Evolutionary conservation across 2,329 filamentous ascomycete species (phyloP).

Genomic region (Allantophomopsis lycopodina): DNA sequence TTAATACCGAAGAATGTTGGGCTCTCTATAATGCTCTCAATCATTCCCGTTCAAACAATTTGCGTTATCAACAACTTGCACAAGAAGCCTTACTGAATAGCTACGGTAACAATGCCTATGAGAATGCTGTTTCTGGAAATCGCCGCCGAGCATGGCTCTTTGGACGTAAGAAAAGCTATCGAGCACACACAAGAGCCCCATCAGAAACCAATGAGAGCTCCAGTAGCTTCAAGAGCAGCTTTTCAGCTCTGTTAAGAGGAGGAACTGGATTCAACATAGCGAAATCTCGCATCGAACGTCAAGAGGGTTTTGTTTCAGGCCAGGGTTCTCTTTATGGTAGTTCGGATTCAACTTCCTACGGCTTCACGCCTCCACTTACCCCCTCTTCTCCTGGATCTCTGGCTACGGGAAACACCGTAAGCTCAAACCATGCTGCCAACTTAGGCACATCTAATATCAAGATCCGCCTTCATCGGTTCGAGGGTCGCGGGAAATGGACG

Average conservation of each 20-base stretch:
- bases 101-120: slow-evolving; percentile 40
- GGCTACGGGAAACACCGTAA: slow-evolving; percentile 12
- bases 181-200: slow-evolving; percentile 45
- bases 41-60: slow-evolving; percentile 78
- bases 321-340: slow-evolving; percentile 42
- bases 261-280: slow-evolving; percentile 60
- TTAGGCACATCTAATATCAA: slow-evolving; percentile 68
- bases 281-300: slow-evolving; percentile 55
- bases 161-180: slow-evolving; percentile 50
- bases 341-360: slow-evolving; percentile 22
- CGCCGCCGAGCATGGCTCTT: slow-evolving; percentile 40
- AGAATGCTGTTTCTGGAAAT: slow-evolving; percentile 24
- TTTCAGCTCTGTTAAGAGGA: slow-evolving; percentile 63
- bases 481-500: slow-evolving; percentile 69
- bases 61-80: slow-evolving; percentile 63
- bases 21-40: slow-evolving; percentile 79
- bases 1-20: slow-evolving; percentile 64
- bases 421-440: slow-evolving; percentile 34
- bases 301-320: slow-evolving; percentile 25
- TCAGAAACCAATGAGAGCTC: slow-evolving; percentile 58
- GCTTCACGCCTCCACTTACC: slow-evolving; percentile 18
- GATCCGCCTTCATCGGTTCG: slow-evolving; percentile 73
- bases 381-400: slow-evolving; percentile 11
- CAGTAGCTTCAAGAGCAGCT: slow-evolving; percentile 60
- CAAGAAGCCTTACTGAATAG: slow-evolving; percentile 57